These are phyloP conservation scores for Eragrostis tef DNA, from an alignment of 202 grass and related monocot genomes.

Conservation along the genomic window DNA sequence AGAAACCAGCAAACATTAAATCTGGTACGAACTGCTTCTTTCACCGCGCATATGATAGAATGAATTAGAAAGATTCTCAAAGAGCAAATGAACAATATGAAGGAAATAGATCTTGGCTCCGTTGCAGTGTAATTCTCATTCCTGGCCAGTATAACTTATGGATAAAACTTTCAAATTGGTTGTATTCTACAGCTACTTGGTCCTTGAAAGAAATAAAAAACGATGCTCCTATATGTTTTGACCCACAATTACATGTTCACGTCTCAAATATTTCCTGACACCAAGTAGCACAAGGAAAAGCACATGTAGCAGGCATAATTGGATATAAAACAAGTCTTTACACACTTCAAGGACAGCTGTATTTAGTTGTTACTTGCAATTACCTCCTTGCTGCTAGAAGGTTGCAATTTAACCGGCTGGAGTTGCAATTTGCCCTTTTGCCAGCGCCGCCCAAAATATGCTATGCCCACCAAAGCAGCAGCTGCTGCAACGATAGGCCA, in stretches of 20 bases:
- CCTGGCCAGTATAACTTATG: neutral
- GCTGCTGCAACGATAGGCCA: conserved; percentile 65
- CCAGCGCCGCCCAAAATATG: conserved; percentile 64
- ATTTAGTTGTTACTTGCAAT: neutral
- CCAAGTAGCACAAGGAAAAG: neutral
- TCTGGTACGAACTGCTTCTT: no score
- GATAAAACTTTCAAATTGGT: neutral
- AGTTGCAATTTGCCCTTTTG: conserved; percentile 63
- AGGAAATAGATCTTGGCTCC: neutral
- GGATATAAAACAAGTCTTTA: neutral
- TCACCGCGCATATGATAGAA: no score
- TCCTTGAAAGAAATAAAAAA: neutral
- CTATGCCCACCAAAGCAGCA: conserved; percentile 73
- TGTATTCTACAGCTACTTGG: neutral
- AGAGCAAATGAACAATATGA: neutral
- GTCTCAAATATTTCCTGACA: neutral
- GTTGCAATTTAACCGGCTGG: conserved; percentile 53
- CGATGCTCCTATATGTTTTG: neutral
- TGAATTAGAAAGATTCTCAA: neutral
- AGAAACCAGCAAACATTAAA: neutral
- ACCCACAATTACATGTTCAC: neutral
- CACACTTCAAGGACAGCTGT: neutral
- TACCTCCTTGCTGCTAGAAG: conserved; percentile 67
- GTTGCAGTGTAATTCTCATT: neutral
- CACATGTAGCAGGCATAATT: neutral